phyloP scores from a whole-genome alignment of 805 yeast genomes.

The Millerozyma miso region DNA sequence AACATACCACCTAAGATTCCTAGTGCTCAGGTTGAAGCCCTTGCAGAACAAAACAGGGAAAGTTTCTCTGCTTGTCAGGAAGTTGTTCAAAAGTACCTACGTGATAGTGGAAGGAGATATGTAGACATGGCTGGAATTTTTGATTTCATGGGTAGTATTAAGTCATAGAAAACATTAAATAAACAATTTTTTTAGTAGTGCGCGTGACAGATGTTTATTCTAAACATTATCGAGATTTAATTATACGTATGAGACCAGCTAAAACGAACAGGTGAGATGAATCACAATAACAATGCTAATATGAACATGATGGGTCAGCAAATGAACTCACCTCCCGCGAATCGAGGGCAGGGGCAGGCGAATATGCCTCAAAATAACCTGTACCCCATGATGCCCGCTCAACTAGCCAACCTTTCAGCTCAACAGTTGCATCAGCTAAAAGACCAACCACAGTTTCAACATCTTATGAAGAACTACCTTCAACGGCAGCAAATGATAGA shows the following conservation, averaged over 20 bases:
- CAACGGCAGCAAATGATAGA: constrained; percentile 35
- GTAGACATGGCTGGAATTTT: constrained; percentile 85
- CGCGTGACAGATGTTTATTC: not conserved
- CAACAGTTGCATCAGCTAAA: constrained; percentile 40
- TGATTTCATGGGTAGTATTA: constrained; percentile 42
- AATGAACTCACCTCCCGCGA: constrained; percentile 3
- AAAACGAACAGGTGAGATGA: constrained; percentile 5
- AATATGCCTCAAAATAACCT: constrained; percentile 4
- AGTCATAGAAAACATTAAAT: not conserved
- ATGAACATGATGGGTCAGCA: constrained; percentile 2
- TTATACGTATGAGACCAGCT: not conserved
- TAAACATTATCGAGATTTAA: not conserved
- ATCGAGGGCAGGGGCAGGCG: constrained; percentile 6
- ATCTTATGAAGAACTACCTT: constrained; percentile 35
- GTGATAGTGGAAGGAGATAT: constrained; percentile 81
- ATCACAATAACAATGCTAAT: constrained; percentile 9
- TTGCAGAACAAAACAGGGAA: constrained; percentile 75
- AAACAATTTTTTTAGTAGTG: not conserved
- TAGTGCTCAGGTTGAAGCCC: constrained; percentile 60
- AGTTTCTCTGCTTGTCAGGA: constrained; percentile 49
- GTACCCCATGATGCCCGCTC: constrained; percentile 20
- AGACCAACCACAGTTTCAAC: constrained; percentile 41
- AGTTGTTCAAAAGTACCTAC: constrained; percentile 68
- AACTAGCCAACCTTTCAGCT: constrained; percentile 31
- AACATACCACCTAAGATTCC: constrained; percentile 31